These are phyloP conservation scores for Juglanconis oblonga DNA, from an alignment of 2,329 filamentous ascomycete species.

Conservation along the genomic window DNA sequence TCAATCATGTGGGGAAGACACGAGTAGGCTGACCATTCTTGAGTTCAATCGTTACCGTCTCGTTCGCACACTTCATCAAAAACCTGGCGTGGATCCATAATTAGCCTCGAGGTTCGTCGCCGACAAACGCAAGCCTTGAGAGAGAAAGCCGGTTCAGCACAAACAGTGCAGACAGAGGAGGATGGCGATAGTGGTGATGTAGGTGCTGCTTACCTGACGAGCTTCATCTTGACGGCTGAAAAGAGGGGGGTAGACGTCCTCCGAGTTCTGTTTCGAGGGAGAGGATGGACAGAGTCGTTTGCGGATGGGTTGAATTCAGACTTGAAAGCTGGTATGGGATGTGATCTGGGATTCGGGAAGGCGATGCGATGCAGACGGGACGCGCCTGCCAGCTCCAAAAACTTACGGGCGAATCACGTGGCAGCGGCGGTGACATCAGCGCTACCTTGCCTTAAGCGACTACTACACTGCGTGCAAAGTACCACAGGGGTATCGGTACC, in stretches of 20 bases:
- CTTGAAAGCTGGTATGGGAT: not conserved
- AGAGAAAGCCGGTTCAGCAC: constrained; percentile 30
- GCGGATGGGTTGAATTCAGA: not conserved
- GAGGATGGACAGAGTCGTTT: not conserved
- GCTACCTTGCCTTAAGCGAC: not conserved
- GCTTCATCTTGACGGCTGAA: constrained; percentile 72
- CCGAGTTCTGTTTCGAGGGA: not conserved
- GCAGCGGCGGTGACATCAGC: not conserved
- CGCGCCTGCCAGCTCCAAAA: not conserved
- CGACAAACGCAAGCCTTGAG: constrained; percentile 14
- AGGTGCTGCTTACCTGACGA: constrained; percentile 73
- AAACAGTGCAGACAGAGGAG: constrained; percentile 13
- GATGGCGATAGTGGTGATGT: constrained; percentile 19
- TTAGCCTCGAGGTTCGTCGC: constrained; percentile 28
- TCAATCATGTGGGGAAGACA: not conserved
- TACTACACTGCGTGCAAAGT: not conserved
- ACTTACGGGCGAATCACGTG: not conserved
- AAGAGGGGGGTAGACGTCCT: not conserved
- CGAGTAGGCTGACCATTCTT: constrained; percentile 74
- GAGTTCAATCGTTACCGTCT: constrained; percentile 96
- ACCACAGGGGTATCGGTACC: not conserved
- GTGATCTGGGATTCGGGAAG: not conserved
- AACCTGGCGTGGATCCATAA: constrained; percentile 59
- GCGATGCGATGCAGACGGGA: not conserved
- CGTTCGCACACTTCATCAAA: constrained; percentile 98